Percentiles rank a stretch among this genome's conserved stretches.
phyloP scores from a whole-genome alignment of 1,139 yeast species.

The Protomyces lactucae-debilis region DNA sequence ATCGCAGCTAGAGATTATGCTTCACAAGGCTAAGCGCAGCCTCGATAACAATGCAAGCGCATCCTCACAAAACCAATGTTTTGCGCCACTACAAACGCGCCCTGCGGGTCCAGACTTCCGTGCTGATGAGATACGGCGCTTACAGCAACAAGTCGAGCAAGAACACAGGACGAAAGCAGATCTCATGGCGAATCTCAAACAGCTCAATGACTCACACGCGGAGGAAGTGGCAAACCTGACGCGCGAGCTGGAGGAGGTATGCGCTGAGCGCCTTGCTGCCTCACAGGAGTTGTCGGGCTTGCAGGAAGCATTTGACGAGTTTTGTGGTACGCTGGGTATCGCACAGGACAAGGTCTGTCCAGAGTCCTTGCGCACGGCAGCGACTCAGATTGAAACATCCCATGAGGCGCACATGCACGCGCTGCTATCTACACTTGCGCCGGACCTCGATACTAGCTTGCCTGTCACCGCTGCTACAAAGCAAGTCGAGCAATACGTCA shows the following conservation, averaged over 20 bases:
- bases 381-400: not conserved
- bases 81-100: not conserved
- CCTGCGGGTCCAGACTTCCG: not conserved
- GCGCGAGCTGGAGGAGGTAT: slow-evolving; percentile 4
- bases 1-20: slow-evolving; percentile 21
- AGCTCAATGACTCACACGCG: slow-evolving; percentile 5
- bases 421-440: not conserved
- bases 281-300: slow-evolving; percentile 3
- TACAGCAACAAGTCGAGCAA: slow-evolving; percentile 7
- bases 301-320: slow-evolving; percentile 9
- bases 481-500: not conserved
- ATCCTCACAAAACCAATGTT: not conserved
- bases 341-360: not conserved
- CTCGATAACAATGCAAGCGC: slow-evolving; percentile 1
- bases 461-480: not conserved
- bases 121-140: slow-evolving; percentile 3
- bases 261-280: not conserved
- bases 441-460: not conserved
- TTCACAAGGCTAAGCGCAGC: slow-evolving; percentile 13
- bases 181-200: slow-evolving; percentile 23
- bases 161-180: slow-evolving; percentile 14
- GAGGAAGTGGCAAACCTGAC: not conserved
- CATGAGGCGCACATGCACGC: not conserved
- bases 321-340: not conserved
- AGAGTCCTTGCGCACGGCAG: not conserved